Base-by-base conservation (phyloP, 495 filamentous ascomycete genomes). In the Hypoxylon fragiforme region DNA sequence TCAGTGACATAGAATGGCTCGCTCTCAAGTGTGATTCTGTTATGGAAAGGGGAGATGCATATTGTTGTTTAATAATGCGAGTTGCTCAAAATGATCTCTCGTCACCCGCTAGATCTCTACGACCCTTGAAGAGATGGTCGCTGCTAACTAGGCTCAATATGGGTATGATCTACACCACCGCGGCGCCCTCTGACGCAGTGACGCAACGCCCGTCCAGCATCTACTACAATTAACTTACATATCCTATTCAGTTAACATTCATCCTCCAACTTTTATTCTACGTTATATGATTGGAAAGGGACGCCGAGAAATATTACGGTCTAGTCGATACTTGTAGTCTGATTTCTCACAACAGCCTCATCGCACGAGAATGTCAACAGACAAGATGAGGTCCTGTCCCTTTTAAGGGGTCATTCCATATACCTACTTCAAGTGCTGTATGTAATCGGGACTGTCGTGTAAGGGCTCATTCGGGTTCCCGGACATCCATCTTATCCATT, bases 131-230 rank as follows among this genome's bases (percentile, higher is more conserved):
- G 47, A 56, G 58, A 62, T 22, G 38, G 47, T 43, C 55, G 39
- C 48, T 37, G 26, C 36, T 5, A 21, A 28, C 47, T 53, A 62
- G 21, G 15, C 58, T 28, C 30, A 0, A 48, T 53, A 36, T 14
- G 52, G 58, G 14, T 37, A 49, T 22, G 58, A 62, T 62, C 58
- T 62, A 30, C 58, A 12, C 34, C 26, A 12, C 44, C 26, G 48
- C 38, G 48, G 24, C 26, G 43, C 52, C 26, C 49, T 57, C 52
- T 62, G 58, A 62, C 58, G 58, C 58, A 62, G 57, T 52, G 47
- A 28, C 24, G 4, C 9, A 9, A 4, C n/a, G 37, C 48, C 57
- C 52, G 41, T 62, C 58, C 47, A 49, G 52, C 37, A 55, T 50
- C 18, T 54, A 60, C 38, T n/a, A n/a, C n/a, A n/a, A n/a, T n/a